These are phyloP conservation scores for Penicillium desertorum DNA, from an alignment of 495 filamentous ascomycete species.

Conservation along the genomic window DNA sequence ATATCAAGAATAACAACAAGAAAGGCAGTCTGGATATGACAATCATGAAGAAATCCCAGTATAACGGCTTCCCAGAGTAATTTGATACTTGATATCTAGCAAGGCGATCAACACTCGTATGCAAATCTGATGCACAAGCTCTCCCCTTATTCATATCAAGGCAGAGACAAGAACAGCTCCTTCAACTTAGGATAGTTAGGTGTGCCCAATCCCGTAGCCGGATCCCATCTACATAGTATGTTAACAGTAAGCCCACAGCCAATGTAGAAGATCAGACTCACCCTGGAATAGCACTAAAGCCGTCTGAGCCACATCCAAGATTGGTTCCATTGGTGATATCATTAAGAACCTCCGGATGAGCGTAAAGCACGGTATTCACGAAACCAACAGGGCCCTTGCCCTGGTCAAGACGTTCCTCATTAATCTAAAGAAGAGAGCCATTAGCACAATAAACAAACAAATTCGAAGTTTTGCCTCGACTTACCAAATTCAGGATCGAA, in stretches of 20 bases:
- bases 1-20: neutral
- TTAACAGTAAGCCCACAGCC: slow-evolving; percentile 3
- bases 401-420: slow-evolving; percentile 45
- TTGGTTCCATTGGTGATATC: slow-evolving; percentile 52
- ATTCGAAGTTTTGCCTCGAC: neutral
- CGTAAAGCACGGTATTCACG: slow-evolving; percentile 52
- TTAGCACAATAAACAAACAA: neutral
- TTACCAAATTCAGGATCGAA: slow-evolving; percentile 48
- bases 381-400: slow-evolving; percentile 54
- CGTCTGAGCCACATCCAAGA: slow-evolving; percentile 48
- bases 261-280: slow-evolving; percentile 17
- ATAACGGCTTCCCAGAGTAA: neutral
- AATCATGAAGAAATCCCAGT: neutral
- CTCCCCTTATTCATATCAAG: slow-evolving; percentile 14
- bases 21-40: neutral
- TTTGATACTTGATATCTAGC: neutral
- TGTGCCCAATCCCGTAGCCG: slow-evolving; percentile 54
- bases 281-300: slow-evolving; percentile 49
- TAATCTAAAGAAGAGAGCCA: slow-evolving; percentile 31
- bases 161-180: slow-evolving; percentile 38
- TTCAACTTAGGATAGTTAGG: slow-evolving; percentile 53
- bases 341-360: slow-evolving; percentile 44
- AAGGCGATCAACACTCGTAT: neutral
- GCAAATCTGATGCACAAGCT: neutral
- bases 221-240: slow-evolving; percentile 44